Base-by-base conservation (phyloP, 306 rosid genomes). In the Dicorynia guianensis region DNA sequence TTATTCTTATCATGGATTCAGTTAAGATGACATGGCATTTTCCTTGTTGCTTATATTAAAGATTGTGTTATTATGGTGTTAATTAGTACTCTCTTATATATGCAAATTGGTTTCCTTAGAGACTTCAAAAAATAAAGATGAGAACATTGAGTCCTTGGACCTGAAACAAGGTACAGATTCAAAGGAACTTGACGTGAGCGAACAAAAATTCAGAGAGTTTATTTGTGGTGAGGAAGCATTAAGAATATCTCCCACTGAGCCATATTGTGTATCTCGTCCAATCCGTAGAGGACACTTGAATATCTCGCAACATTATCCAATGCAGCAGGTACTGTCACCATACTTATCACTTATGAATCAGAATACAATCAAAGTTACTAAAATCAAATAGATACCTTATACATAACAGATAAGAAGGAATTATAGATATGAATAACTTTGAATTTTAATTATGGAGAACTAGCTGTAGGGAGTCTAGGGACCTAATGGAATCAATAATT, bases 241-340 rank as follows among this genome's bases (percentile, higher is more conserved):
- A 63, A 86, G 88, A 85, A 85, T 90, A 86, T 84, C 93, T 47
- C 92, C 93, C 11, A 33, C 72, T 18, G 92, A 88, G n/a, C 92
- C 92, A 3, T 95, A 92, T 79, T 90, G 92, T 65, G 78, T 95
- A 81, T 83, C 78, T 11, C 98, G 96, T 49, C 98, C 98, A 74
- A 89, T 95, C 71, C 96, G 97, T 73, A 83, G 98, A 79, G 97
- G 98, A 69, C 98, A 95, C 74, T 76, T 95, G 77, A 95, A 95
- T 83, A 87, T 95, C 75, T 95, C 98, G 11, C 89, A 69, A 75
- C 82, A 90, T 80, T 95, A 95, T 90, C 76, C 98, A 71, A 83
- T 89, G 95, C 98, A 92, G 87, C 98, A 94, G 98, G 98, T 94
- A 75, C 34, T n/a, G 40, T 18, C n/a, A 63, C 11, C 35, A 17